Base-by-base conservation (phyloP, 306 rosid genomes). In the Gynostemma pentaphyllum region DNA sequence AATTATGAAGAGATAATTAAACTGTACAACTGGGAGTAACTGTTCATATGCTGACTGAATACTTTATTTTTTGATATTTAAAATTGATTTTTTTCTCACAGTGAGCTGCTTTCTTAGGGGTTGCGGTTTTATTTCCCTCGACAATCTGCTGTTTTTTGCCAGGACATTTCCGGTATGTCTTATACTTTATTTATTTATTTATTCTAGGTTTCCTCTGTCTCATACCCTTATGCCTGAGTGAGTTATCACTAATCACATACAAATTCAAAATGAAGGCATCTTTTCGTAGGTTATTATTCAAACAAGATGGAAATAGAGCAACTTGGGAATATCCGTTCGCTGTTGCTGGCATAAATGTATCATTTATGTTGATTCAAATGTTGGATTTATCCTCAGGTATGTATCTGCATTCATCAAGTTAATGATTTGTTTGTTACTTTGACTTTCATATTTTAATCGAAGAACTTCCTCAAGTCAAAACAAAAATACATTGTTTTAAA, bases 291-390 rank as follows among this genome's bases (percentile, higher is more conserved):
- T 74, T 92, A 73, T 69, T 92, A 77, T 67, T 75, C 56, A 92
- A 92, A 85, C 79, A 81, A 83, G 99, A 56, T 2, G 99, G 99
- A 59, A 52, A 68, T 0, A 82, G 96, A 66, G 95, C 95, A 56
- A 81, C 78, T n/a, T 92, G 95, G 95, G 99, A 92, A 71, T 92
- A 92, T 71, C 99, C 99, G 18, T 92, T 92, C 71, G 95, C 96
- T 59, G 99, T 78, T 72, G 99, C 99, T 26, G 99, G 99, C 75
- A 81, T 88, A 46, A 92, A 92, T 52, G 70, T 92, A 62, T 80
- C 99, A 26, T 88, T 76, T 74, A 92, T 92, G 99, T 69, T 92
- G 79, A 84, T 84, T 70, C 88, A 78, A 75, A 84, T 92, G 96
- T 77, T 92, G 80, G 99, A 92, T 75, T 76, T 92, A 45, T 73